These are phyloP conservation scores for Apiotrichum montevideense DNA, from an alignment of 1,284 basidiomycete genomes.

Conservation along the genomic window DNA sequence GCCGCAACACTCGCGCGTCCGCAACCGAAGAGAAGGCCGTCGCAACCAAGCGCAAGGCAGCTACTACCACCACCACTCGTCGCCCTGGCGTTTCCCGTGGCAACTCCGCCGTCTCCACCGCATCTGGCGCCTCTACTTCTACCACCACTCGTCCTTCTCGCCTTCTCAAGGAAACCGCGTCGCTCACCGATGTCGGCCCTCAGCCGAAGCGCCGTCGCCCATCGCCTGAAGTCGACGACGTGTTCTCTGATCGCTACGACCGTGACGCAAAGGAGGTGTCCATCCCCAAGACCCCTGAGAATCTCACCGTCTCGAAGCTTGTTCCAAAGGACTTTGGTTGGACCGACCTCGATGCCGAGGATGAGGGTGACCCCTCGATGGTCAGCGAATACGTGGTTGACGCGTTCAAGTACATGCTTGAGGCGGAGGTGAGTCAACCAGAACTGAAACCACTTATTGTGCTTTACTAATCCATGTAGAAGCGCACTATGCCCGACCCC, in stretches of 20 bases:
- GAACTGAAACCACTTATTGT: slow-evolving; percentile 23
- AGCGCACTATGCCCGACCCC: slow-evolving; percentile 74
- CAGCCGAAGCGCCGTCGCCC: slow-evolving; percentile 37
- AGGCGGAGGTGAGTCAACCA: slow-evolving; percentile 52
- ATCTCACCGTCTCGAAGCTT: neutral
- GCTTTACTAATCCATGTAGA: slow-evolving; percentile 51
- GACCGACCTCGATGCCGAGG: slow-evolving; percentile 89
- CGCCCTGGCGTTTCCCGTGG: slow-evolving; percentile 6
- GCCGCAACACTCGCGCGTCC: slow-evolving; percentile 8
- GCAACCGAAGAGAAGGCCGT: slow-evolving; percentile 27
- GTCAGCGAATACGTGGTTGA: slow-evolving; percentile 93
- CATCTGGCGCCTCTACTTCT: slow-evolving; percentile 12
- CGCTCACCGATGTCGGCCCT: slow-evolving; percentile 24
- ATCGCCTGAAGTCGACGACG: slow-evolving; percentile 29
- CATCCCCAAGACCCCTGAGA: slow-evolving; percentile 1
- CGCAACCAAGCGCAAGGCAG: slow-evolving; percentile 25
- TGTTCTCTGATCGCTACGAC: slow-evolving; percentile 30
- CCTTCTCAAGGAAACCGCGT: slow-evolving; percentile 17
- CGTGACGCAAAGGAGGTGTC: slow-evolving; percentile 31
- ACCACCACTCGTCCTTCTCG: slow-evolving; percentile 4
- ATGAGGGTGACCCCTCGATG: slow-evolving; percentile 92
- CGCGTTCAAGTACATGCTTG: slow-evolving; percentile 87
- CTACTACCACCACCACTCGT: neutral
- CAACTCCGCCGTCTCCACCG: slow-evolving; percentile 4
- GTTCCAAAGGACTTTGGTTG: slow-evolving; percentile 52